These are phyloP conservation scores for Alternaria longipes DNA, from an alignment of 2,329 filamentous ascomycete species.

Conservation along the genomic window DNA sequence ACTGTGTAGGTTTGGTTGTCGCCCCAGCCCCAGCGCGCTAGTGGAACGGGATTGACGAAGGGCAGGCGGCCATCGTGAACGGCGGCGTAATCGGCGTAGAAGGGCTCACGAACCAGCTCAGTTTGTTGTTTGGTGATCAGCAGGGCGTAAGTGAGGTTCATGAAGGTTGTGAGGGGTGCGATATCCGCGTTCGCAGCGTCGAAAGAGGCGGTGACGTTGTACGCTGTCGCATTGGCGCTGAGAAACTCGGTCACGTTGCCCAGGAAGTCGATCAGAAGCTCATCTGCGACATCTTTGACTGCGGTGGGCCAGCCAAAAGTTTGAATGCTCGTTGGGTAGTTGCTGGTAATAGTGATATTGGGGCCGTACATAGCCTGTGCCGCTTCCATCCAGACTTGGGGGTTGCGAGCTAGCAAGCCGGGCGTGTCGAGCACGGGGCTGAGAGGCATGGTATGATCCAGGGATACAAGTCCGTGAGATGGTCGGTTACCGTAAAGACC, in stretches of 20 bases:
- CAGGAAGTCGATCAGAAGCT: conserved; percentile 56
- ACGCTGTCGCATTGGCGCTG: conserved; percentile 47
- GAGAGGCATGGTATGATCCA: conserved; percentile 61
- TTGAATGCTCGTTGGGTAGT: conserved; percentile 55
- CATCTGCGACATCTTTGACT: conserved; percentile 42
- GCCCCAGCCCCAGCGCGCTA: conserved; percentile 60
- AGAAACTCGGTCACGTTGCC: conserved; percentile 56
- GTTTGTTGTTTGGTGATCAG: conserved; percentile 61
- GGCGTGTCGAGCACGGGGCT: conserved; percentile 59
- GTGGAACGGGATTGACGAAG: conserved; percentile 61
- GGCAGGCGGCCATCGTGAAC: conserved; percentile 57
- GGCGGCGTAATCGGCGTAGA: conserved; percentile 61
- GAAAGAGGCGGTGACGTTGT: conserved; percentile 51
- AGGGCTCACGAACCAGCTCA: conserved; percentile 57
- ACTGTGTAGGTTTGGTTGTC: conserved; percentile 51
- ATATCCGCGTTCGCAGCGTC: conserved; percentile 44
- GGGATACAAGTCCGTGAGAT: conserved; percentile 56
- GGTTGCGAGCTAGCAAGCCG: conserved; percentile 58
- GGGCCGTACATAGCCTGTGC: conserved; percentile 56
- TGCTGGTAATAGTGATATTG: conserved; percentile 55
- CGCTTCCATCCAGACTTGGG: conserved; percentile 55
- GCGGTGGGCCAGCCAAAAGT: conserved; percentile 55
- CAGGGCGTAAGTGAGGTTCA: conserved; percentile 58
- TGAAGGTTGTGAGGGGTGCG: conserved; percentile 46
- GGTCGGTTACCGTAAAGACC: conserved; percentile 63